Evolutionary conservation across 2,329 filamentous ascomycete genomes (phyloP).

Genomic region (Cryphonectria nitschkei): DNA sequence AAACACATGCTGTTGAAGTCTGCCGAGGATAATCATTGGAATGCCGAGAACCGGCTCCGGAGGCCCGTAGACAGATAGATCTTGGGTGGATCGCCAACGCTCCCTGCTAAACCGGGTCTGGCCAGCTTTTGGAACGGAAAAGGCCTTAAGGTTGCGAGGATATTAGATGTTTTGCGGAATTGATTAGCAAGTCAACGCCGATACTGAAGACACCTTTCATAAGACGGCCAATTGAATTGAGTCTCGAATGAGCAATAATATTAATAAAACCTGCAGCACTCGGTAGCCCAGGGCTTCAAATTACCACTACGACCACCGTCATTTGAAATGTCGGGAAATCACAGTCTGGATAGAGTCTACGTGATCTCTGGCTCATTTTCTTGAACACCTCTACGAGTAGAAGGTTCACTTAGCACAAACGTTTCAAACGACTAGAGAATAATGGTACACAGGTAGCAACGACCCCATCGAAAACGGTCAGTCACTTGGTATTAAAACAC

Average conservation of each 20-base stretch:
- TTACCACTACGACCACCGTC: too few species aligned
- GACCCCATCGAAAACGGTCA: neutral
- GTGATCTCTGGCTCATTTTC: too few species aligned
- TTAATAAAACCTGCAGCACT: too few species aligned
- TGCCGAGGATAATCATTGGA: slow-evolving; percentile 4
- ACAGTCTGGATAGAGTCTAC: too few species aligned
- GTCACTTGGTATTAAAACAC: neutral
- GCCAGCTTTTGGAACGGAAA: neutral
- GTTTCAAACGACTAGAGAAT: neutral
- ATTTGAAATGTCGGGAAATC: too few species aligned
- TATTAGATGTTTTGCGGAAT: neutral
- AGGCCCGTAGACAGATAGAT: neutral
- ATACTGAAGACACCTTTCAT: neutral
- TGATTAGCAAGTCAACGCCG: neutral
- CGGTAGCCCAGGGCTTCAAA: too few species aligned
- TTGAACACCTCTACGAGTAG: too few species aligned
- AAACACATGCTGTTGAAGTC: neutral
- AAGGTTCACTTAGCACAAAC: too few species aligned
- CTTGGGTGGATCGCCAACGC: neutral
- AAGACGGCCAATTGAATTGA: too few species aligned
- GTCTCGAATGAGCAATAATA: too few species aligned
- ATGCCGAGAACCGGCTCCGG: neutral
- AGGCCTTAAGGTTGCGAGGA: neutral
- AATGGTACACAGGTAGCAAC: too few species aligned
- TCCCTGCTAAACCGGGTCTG: neutral